Evolutionary conservation across 495 filamentous ascomycete genomes (phyloP).

Genomic region (Massariosphaeria phaeospora): DNA sequence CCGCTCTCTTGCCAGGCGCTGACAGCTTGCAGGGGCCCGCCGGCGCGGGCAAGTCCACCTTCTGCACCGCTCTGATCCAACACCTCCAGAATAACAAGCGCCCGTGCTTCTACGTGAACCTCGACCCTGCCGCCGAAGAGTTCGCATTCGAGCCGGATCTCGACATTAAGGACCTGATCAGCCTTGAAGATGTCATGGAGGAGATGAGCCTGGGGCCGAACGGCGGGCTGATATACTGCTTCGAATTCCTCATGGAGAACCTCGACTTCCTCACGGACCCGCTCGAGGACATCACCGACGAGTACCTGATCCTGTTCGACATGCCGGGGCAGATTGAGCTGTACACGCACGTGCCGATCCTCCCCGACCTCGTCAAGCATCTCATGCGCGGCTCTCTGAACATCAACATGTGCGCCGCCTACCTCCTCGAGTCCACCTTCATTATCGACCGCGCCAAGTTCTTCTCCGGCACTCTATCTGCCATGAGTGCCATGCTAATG

Average conservation of each 20-base stretch:
- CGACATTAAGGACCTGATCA: constrained; percentile 95
- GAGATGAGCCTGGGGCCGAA: constrained; percentile 91
- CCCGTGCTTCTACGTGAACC: constrained; percentile 94
- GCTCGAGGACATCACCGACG: constrained; percentile 82
- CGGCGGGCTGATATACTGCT: constrained; percentile 94
- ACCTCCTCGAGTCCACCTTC: constrained; percentile 92
- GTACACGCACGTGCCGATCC: constrained; percentile 91
- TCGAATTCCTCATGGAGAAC: constrained; percentile 93
- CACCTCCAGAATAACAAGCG: constrained; percentile 84
- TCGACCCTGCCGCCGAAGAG: constrained; percentile 90
- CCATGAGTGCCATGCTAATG: constrained; percentile 99
- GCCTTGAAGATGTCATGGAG: constrained; percentile 96
- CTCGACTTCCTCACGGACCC: constrained; percentile 88
- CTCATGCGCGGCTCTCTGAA: constrained; percentile 78
- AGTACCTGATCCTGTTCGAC: constrained; percentile 94
- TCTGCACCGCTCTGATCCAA: constrained; percentile 87
- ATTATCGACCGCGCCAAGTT: constrained; percentile 93
- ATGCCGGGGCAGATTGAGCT: constrained; percentile 99
- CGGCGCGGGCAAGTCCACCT: constrained; percentile 64
- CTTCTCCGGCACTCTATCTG: constrained; percentile 89
- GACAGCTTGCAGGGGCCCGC: constrained; percentile 26
- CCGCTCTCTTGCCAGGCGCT: constrained; percentile 1
- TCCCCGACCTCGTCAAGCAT: constrained; percentile 79
- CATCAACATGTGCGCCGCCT: constrained; percentile 88
- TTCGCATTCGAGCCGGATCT: constrained; percentile 90